Evolutionary conservation across 2,329 filamentous ascomycete species (phyloP).

Genomic region (Ramichloridium luteum): DNA sequence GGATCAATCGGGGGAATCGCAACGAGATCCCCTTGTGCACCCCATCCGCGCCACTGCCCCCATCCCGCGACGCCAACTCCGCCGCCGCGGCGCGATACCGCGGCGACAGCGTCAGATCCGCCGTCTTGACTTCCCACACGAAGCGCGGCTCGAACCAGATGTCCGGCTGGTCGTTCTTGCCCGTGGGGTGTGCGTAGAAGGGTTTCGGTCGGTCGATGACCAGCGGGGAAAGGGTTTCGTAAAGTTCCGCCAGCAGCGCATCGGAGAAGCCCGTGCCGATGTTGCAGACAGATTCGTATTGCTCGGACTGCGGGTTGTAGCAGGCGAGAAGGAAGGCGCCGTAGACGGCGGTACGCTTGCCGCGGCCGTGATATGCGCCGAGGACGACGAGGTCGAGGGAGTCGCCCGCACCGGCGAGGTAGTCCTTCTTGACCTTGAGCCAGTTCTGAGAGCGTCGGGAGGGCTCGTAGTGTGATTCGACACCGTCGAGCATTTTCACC

Average conservation of each 20-base stretch:
- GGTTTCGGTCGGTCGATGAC: slow-evolving; percentile 86
- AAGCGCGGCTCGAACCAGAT: slow-evolving; percentile 94
- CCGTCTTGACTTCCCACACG: slow-evolving; percentile 97
- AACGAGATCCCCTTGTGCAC: slow-evolving; percentile 67
- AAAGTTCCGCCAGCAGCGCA: slow-evolving; percentile 77
- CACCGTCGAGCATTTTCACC: slow-evolving; percentile 97
- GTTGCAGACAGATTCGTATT: slow-evolving; percentile 93
- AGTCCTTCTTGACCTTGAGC: slow-evolving; percentile 99
- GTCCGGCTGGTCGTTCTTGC: slow-evolving; percentile 86
- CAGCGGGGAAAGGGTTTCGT: slow-evolving; percentile 60
- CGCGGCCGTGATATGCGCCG: slow-evolving; percentile 85
- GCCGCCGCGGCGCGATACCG: slow-evolving; percentile 83
- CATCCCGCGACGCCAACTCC: slow-evolving; percentile 55
- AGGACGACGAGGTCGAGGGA: slow-evolving; percentile 93
- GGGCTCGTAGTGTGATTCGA: slow-evolving; percentile 88
- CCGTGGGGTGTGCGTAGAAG: slow-evolving; percentile 77
- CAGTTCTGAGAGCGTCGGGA: slow-evolving; percentile 94
- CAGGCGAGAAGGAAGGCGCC: slow-evolving; percentile 92
- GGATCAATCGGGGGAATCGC: slow-evolving; percentile 86
- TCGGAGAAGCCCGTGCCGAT: slow-evolving; percentile 97
- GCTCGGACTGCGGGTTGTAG: slow-evolving; percentile 69
- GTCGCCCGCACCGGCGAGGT: slow-evolving; percentile 84
- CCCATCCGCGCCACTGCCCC: slow-evolving; percentile 37
- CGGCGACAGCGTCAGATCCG: slow-evolving; percentile 84
- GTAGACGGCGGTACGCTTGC: slow-evolving; percentile 91